Percentiles rank a stretch among this genome's conserved stretches.
These are phyloP conservation scores for Phylloboletellus chloephorus DNA, from an alignment of 1,284 basidiomycete species.

Conservation along the genomic window DNA sequence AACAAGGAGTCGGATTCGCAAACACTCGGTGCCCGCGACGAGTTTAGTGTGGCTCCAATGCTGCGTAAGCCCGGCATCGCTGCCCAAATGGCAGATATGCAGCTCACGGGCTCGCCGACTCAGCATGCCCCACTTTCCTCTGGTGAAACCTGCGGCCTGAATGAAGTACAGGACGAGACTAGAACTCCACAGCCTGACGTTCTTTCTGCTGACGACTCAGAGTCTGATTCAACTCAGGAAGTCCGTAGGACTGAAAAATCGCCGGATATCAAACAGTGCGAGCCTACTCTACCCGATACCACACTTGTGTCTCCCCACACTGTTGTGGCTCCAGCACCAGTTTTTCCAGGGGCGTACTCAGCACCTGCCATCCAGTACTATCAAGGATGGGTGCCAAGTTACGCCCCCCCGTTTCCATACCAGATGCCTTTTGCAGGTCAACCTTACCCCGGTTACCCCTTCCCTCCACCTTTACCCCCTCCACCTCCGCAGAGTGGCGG, in stretches of 20 bases:
- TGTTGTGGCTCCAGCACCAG: constrained; percentile 25
- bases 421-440: constrained; percentile 44
- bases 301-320: constrained; percentile 18
- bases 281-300: constrained; percentile 12
- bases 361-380: constrained; percentile 45
- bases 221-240: constrained; percentile 8
- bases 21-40: constrained; percentile 8
- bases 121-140: constrained; percentile 2
- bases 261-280: constrained; percentile 11
- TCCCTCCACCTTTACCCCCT: constrained; percentile 25
- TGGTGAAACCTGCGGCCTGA: constrained; percentile 15
- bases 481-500: constrained; percentile 33
- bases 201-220: constrained; percentile 3
- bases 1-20: constrained; percentile 31
- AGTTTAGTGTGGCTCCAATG: constrained; percentile 12
- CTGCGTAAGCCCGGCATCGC: constrained; percentile 7
- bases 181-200: background rate
- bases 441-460: constrained; percentile 43
- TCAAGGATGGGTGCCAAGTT: constrained; percentile 52
- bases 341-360: constrained; percentile 35
- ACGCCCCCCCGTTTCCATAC: constrained; percentile 46
- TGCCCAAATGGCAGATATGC: constrained; percentile 10
- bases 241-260: background rate
- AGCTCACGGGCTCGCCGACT: constrained; percentile 4
- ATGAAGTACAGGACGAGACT: constrained; percentile 17